Evolutionary conservation across 2,329 filamentous ascomycete species (phyloP).

Genomic region (Dothideomycetes sp.): DNA sequence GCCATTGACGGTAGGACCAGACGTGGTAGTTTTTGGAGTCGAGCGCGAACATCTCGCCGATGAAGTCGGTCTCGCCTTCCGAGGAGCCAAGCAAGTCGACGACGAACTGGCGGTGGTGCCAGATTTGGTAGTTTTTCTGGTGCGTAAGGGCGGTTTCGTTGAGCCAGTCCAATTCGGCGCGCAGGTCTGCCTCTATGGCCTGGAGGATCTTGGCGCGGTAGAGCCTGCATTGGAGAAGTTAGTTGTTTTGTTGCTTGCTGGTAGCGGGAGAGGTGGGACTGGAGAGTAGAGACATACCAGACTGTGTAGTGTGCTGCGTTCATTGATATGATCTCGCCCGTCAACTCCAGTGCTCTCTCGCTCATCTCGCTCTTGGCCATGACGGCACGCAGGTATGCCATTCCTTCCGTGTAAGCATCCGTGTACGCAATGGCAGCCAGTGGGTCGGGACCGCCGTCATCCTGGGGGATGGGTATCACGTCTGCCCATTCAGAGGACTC

Average conservation of each 20-base stretch:
- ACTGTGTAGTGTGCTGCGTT: constrained; percentile 98
- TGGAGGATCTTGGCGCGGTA: constrained; percentile 77
- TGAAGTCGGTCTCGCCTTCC: constrained; percentile 60
- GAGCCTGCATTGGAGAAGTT: constrained; percentile 38
- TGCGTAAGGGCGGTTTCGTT: constrained; percentile 72
- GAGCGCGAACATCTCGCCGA: constrained; percentile 66
- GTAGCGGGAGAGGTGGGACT: too few species aligned
- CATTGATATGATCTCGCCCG: constrained; percentile 79
- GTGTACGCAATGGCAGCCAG: constrained; percentile 90
- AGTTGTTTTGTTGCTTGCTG: too few species aligned
- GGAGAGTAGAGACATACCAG: constrained; percentile 44
- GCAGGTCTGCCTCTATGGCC: constrained; percentile 52
- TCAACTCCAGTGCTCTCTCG: constrained; percentile 66
- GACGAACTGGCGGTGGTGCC: constrained; percentile 54
- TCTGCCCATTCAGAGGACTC: constrained; percentile 73
- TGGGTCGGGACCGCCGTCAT: constrained; percentile 64
- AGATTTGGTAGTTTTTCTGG: constrained; percentile 99
- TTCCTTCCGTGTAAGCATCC: constrained; percentile 81
- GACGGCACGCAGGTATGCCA: constrained; percentile 83
- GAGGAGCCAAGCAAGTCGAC: constrained; percentile 48
- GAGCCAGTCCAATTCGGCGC: constrained; percentile 72
- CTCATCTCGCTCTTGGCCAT: constrained; percentile 85
- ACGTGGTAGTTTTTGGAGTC: constrained; percentile 98
- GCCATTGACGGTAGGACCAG: constrained; percentile 84
- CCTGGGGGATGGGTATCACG: constrained; percentile 68